phyloP scores from a whole-genome alignment of 2,329 filamentous ascomycete genomes.

The Cladorrhinum sp. region DNA sequence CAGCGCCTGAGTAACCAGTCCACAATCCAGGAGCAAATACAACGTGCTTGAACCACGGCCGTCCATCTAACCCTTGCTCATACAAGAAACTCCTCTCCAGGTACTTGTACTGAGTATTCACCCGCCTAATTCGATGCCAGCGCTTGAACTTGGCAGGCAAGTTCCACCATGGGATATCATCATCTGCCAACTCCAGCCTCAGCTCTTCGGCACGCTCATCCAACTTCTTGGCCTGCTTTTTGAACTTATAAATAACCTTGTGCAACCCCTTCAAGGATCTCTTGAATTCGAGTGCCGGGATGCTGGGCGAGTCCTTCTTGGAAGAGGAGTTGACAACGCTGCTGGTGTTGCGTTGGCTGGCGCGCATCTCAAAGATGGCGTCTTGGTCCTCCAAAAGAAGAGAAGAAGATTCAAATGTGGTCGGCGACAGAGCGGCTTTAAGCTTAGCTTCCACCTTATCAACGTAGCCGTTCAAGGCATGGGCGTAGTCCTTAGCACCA shows the following conservation, averaged over 20 bases:
- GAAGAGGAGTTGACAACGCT: neutral
- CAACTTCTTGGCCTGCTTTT: constrained; percentile 41
- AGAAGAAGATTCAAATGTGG: constrained; percentile 1
- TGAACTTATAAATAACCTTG: constrained; percentile 33
- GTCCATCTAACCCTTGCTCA: constrained; percentile 69
- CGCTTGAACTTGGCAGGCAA: constrained; percentile 62
- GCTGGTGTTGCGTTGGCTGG: constrained; percentile 21
- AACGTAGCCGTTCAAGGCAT: constrained; percentile 52
- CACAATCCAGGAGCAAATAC: constrained; percentile 88
- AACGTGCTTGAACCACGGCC: constrained; percentile 91
- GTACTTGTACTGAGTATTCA: constrained; percentile 80
- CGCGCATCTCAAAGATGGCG: constrained; percentile 37
- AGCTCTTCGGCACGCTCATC: constrained; percentile 44
- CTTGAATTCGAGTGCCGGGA: constrained; percentile 19
- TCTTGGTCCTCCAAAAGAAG: constrained; percentile 26
- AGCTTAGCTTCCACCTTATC: constrained; percentile 51
- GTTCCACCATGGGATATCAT: constrained; percentile 73
- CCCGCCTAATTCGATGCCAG: constrained; percentile 53
- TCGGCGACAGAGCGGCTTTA: constrained; percentile 25
- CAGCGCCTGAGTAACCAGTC: constrained; percentile 82
- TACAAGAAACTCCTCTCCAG: constrained; percentile 81
- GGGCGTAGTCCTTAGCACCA: constrained; percentile 62
- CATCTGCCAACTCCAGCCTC: constrained; percentile 33
- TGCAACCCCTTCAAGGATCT: constrained; percentile 33
- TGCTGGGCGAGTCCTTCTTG: neutral